Conservation (phyloP, 2,329 filamentous ascomycete species). For the Macroventuria anomochaeta region DNA sequence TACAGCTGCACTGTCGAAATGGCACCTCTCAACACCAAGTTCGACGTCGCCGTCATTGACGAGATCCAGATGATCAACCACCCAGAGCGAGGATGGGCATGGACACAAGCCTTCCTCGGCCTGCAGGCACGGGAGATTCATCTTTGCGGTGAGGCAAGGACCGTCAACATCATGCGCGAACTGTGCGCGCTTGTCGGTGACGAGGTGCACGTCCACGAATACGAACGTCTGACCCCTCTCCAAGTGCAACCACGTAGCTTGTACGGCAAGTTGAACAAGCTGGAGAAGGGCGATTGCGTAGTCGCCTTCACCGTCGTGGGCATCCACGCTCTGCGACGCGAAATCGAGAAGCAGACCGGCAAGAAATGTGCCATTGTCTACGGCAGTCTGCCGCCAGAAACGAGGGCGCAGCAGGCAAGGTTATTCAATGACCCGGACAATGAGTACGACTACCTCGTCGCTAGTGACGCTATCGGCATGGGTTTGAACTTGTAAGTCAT, state of each 20-base stretch:
- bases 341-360: conserved; percentile 78
- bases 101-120: conserved; percentile 89
- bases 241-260: conserved; percentile 70
- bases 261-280: conserved; percentile 67
- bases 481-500: conserved; percentile 80
- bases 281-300: conserved; percentile 89
- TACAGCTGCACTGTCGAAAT: conserved; percentile 96
- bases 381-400: conserved; percentile 88
- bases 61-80: conserved; percentile 98
- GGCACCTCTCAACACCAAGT: conserved; percentile 64
- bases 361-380: conserved; percentile 91
- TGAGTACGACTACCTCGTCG: conserved; percentile 92
- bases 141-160: conserved; percentile 87
- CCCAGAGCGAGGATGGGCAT: conserved; percentile 82
- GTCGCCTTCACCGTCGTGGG: conserved; percentile 84
- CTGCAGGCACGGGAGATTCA: conserved; percentile 88
- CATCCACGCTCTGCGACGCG: conserved; percentile 79
- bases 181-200: conserved; percentile 83
- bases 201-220: conserved; percentile 78
- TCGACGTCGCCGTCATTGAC: conserved; percentile 94
- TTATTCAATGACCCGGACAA: conserved; percentile 96
- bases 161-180: conserved; percentile 77
- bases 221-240: conserved; percentile 82
- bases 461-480: conserved; percentile 97
- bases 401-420: conserved; percentile 85